A percentile compares a stretch with the other conserved stretches of the same genome.
These are phyloP conservation scores for Syzygium grande DNA, from an alignment of 345 rosid species.

Conservation along the genomic window DNA sequence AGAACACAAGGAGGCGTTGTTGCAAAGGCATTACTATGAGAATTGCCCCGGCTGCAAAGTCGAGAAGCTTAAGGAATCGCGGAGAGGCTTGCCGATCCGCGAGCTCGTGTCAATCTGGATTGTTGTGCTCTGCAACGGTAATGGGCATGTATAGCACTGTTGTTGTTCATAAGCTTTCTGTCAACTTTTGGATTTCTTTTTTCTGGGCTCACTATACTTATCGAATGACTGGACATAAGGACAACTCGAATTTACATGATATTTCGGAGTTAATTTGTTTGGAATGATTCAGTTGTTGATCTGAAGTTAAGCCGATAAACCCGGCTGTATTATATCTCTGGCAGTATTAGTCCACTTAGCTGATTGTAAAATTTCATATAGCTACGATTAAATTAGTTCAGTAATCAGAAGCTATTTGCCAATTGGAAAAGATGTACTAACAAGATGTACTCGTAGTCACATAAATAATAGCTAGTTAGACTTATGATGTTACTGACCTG, in stretches of 20 bases:
- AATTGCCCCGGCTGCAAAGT: slow-evolving; percentile 81
- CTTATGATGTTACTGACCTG: not conserved
- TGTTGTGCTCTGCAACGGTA: slow-evolving; percentile 64
- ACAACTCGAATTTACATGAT: not conserved
- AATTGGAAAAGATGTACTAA: not conserved
- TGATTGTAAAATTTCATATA: not conserved
- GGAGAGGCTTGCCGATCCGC: slow-evolving; percentile 48
- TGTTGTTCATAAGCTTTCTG: not conserved
- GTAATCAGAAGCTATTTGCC: not conserved
- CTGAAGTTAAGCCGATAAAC: not conserved
- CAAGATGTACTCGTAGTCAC: not conserved
- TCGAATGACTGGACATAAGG: not conserved
- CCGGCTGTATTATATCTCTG: not conserved
- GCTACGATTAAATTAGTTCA: not conserved
- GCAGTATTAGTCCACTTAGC: not conserved
- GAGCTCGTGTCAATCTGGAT: slow-evolving; percentile 61
- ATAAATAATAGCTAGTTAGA: not conserved
- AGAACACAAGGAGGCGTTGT: slow-evolving; percentile 24
- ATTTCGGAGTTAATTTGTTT: not conserved
- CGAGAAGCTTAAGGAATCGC: slow-evolving; percentile 44
- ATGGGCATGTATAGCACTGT: not conserved
- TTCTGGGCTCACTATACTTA: not conserved
- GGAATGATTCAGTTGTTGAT: not conserved
- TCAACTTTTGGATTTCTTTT: not conserved
- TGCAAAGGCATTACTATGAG: slow-evolving; percentile 43